Conservation (phyloP, 495 filamentous ascomycete genomes). For the Aspergillus incahuasiensis region DNA sequence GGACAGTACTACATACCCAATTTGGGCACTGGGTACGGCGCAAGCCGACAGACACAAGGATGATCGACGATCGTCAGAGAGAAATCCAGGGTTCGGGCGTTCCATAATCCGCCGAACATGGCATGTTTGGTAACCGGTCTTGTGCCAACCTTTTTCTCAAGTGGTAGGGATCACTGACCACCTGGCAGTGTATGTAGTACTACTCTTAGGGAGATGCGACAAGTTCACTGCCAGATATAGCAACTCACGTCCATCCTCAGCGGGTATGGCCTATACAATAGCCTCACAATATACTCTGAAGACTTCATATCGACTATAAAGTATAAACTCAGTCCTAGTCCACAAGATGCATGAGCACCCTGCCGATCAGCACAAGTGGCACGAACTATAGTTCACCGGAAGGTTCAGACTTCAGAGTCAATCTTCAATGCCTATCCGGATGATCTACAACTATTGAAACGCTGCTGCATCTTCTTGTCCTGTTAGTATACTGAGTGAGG, state of each 20-base stretch:
- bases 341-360: neutral
- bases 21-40: no score
- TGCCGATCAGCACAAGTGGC: neutral
- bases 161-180: no score
- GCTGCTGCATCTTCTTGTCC: neutral
- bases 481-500: neutral
- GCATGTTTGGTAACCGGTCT: no score
- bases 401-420: neutral
- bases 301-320: neutral
- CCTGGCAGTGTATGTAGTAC: no score
- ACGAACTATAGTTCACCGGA: slow-evolving; percentile 1
- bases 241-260: neutral
- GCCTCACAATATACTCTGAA: no score
- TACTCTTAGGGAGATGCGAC: neutral
- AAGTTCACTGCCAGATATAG: neutral
- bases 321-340: no score
- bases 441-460: slow-evolving; percentile 8
- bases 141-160: no score
- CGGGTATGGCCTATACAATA: neutral
- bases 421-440: neutral
- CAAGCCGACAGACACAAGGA: no score
- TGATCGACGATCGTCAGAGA: no score
- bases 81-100: no score
- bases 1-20: no score
- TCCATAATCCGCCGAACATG: no score